Evolutionary conservation across 495 filamentous ascomycete species (phyloP), one percentile per base, ranked within the genome.

Genomic region (Penicillium cataractarum): DNA sequence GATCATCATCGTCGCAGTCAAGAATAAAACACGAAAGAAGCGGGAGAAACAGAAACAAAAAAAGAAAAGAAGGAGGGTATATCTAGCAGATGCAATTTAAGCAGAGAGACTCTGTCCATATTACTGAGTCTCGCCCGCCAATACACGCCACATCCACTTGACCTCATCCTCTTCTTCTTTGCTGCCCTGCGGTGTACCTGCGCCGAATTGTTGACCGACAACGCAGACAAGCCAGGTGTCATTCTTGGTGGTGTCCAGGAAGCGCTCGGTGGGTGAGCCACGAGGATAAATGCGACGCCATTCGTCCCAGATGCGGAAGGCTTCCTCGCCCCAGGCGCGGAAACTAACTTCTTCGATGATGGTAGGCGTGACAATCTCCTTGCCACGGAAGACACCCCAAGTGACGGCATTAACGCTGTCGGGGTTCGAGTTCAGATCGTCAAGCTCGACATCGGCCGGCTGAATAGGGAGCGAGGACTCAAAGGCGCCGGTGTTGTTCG

Each of bases 311-410:
- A 97, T 96, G 17, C 87, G 89, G 80, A 92, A 99, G 3, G 95
- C 95, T 81, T 99, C 95, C 69, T 98, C 96, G 60, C 86, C 86
- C 95, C 95, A 99, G 27, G 93, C 92, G 49, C 88, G 83, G 84
- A 99, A 99, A 71, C 90, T 94, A 57, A 96, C 92, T 64, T 95
- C 89, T 74, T 99, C 95, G 64, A 99, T 97, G 72, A 99, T 99
- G 21, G 95, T 98, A 22, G 95, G 95, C 17, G 95, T 96, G 67
- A 96, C 85, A 65, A 99, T 99, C 80, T 99, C 95, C 76, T 97
- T 97, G 21, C 92, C 93, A 2, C 90, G 89, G 76, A 99, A 99
- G 13, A 90, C 89, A 35, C 95, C 95, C 95, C 95, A 99, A 3
- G 95, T 99, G 3, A 99, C 95, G 1, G 96, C 92, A 71, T 98